Conservation (phyloP, 441 rosid genomes). For the Cnidoscolus chayamansa region DNA sequence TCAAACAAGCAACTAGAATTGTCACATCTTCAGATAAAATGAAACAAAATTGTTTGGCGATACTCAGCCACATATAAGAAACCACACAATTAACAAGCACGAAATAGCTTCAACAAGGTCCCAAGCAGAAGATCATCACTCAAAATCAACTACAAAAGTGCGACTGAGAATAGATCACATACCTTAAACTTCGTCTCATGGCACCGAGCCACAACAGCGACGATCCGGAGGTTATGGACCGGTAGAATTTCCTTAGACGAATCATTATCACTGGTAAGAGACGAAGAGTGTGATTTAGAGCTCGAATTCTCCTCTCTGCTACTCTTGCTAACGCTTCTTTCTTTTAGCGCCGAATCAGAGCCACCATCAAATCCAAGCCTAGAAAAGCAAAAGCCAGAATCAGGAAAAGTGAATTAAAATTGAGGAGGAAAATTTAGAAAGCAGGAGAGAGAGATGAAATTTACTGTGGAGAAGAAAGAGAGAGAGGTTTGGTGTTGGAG, state of each 20-base stretch:
- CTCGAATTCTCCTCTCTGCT: conserved; percentile 32
- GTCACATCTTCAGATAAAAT: background rate
- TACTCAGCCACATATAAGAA: too few species aligned
- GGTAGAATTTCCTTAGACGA: conserved; percentile 33
- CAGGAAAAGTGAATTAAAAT: background rate
- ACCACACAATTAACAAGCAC: background rate
- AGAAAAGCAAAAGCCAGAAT: background rate
- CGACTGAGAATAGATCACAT: conserved; percentile 34
- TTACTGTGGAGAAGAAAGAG: conserved; percentile 32
- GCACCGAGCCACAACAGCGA: conserved; percentile 35
- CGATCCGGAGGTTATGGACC: conserved; percentile 35
- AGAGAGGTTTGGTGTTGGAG: conserved; percentile 31
- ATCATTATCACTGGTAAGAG: conserved; percentile 34
- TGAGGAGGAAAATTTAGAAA: background rate
- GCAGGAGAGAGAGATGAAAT: background rate
- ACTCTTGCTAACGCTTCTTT: conserved; percentile 27
- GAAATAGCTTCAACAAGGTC: conserved; percentile 1
- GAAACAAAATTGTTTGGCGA: background rate
- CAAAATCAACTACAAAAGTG: conserved; percentile 18
- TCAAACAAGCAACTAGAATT: conserved; percentile 5
- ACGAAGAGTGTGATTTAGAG: conserved; percentile 47
- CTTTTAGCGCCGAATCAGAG: conserved; percentile 17
- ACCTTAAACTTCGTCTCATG: conserved; percentile 60
- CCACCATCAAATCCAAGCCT: conserved; percentile 30
- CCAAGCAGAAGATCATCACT: background rate